A percentile compares a stretch with the other conserved stretches of the same genome.
These are phyloP conservation scores for Yamadazyma jaroonii DNA, from an alignment of 1,139 yeast species.

Conservation along the genomic window DNA sequence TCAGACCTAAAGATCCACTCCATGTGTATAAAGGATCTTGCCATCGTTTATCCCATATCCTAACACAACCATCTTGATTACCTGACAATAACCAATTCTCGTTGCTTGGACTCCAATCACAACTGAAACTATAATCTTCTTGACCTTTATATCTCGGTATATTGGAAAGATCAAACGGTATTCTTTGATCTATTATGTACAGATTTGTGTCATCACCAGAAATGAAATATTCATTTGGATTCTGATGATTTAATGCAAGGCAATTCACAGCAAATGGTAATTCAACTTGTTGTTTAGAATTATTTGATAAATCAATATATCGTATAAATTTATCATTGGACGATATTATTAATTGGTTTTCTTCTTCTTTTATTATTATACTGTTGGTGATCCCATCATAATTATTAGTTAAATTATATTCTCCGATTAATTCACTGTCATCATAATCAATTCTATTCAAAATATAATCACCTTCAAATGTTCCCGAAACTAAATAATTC, in stretches of 20 bases:
- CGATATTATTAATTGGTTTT: conserved; percentile 34
- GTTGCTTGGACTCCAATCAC: conserved; percentile 53
- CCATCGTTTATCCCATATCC: conserved; percentile 50
- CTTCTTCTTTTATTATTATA: conserved; percentile 33
- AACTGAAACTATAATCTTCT: conserved; percentile 55
- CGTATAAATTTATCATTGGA: conserved; percentile 50
- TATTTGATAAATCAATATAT: conserved; percentile 32
- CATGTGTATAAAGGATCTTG: conserved; percentile 28
- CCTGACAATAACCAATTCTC: conserved; percentile 52
- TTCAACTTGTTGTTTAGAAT: conserved; percentile 11
- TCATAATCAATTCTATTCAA: conserved; percentile 21
- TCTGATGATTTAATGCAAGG: conserved; percentile 36
- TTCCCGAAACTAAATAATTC: conserved; percentile 49
- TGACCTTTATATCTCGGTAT: conserved; percentile 37
- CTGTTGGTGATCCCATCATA: conserved; percentile 58
- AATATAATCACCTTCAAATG: conserved; percentile 53
- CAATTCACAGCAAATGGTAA: conserved; percentile 55
- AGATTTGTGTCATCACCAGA: conserved; percentile 52
- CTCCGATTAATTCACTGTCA: conserved; percentile 25
- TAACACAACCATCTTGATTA: conserved; percentile 58
- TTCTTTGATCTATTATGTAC: conserved; percentile 44
- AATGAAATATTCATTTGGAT: conserved; percentile 37
- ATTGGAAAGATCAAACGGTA: conserved; percentile 12
- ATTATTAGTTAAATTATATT: conserved; percentile 40
- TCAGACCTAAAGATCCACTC: conserved; percentile 36